These are phyloP conservation scores for Usnea hakonensis DNA, from an alignment of 495 filamentous ascomycete genomes.

Conservation along the genomic window DNA sequence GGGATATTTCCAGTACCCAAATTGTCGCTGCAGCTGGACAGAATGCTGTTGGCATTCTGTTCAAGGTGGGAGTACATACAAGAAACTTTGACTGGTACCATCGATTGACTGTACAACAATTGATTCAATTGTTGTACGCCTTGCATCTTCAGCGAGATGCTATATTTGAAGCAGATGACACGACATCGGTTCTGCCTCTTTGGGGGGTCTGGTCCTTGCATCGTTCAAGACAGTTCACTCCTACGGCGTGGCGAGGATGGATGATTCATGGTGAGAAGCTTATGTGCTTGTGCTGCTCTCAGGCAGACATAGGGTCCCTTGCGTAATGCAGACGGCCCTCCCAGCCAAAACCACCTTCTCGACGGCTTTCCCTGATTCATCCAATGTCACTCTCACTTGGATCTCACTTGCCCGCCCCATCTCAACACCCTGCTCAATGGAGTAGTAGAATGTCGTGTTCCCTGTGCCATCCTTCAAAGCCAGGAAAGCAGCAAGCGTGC, in stretches of 20 bases:
- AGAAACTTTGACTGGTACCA: not conserved
- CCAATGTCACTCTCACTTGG: conserved; percentile 32
- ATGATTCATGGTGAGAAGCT: not conserved
- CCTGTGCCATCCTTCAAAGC: conserved; percentile 34
- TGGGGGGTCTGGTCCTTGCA: not conserved
- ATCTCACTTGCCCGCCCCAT: conserved; percentile 59
- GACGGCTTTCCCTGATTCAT: conserved; percentile 29
- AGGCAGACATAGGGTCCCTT: conserved; percentile 33
- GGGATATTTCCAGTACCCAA: not conserved
- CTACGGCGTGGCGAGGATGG: not conserved
- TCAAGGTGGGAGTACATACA: not conserved
- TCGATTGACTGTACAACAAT: not conserved
- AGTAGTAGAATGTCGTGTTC: conserved; percentile 33
- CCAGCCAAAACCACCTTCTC: conserved; percentile 45
- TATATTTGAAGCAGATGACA: not conserved
- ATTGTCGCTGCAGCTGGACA: not conserved
- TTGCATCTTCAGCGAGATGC: not conserved
- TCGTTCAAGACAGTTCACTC: not conserved
- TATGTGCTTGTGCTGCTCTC: not conserved
- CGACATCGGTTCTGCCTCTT: not conserved
- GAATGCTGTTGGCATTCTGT: not conserved
- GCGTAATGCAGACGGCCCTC: conserved; percentile 44
- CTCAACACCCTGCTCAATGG: conserved; percentile 61
- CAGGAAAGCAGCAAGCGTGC: conserved; percentile 48
- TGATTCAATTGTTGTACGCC: not conserved